phyloP scores from a whole-genome alignment of 2,329 filamentous ascomycete species.

The Colletotrichum gloeosporioides region DNA sequence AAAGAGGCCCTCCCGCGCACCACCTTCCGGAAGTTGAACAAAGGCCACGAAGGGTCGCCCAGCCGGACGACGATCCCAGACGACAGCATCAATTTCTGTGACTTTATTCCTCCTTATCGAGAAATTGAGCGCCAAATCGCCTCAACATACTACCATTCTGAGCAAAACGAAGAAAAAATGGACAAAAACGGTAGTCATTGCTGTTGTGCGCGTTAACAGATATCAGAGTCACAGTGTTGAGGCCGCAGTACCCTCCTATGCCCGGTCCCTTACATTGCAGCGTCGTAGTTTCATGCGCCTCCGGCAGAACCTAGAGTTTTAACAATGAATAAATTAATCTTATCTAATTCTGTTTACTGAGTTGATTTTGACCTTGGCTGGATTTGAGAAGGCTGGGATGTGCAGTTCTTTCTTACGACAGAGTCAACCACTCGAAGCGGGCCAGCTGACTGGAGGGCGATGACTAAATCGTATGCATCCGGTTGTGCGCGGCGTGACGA shows the following conservation, averaged over 20 bases:
- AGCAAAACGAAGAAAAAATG: background rate
- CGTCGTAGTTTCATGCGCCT: background rate
- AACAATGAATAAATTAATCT: background rate
- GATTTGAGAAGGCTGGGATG: background rate
- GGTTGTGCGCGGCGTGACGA: background rate
- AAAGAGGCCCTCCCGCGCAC: background rate
- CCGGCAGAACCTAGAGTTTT: background rate
- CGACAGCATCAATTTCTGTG: background rate
- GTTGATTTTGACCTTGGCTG: background rate
- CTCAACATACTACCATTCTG: background rate
- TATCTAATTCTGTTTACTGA: background rate
- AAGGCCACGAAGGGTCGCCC: background rate
- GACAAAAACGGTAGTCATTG: background rate
- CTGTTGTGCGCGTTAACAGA: background rate
- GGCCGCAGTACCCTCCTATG: background rate
- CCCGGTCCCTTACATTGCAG: background rate
- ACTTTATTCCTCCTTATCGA: background rate
- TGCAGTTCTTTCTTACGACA: background rate
- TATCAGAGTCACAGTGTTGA: background rate
- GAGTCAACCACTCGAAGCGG: background rate
- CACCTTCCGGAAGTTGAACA: background rate
- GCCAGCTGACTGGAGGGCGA: rapidly evolving
- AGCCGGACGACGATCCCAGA: background rate
- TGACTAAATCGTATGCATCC: background rate
- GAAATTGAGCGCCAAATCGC: background rate